Percentiles rank a stretch among this genome's conserved stretches.
phyloP scores from a whole-genome alignment of 2,329 filamentous ascomycete species.

The Samsoniella hepiali region DNA sequence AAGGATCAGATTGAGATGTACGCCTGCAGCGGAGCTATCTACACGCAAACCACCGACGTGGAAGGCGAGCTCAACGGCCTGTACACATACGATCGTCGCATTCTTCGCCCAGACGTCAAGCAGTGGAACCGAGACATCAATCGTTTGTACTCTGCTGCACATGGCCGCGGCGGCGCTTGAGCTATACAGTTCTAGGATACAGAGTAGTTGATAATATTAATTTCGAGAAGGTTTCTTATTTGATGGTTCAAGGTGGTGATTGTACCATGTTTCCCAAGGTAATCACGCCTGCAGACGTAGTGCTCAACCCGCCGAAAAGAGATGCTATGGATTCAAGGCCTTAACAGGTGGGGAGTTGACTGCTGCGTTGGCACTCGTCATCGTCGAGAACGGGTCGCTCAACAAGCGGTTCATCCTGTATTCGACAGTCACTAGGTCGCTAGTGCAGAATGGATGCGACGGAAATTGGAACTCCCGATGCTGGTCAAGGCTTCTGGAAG shows the following conservation, averaged over 20 bases:
- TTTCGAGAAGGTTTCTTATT: too few relatives aligned
- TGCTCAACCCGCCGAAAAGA: too few relatives aligned
- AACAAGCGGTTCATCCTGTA: background rate
- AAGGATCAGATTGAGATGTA: slow-evolving; percentile 58
- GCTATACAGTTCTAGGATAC: background rate
- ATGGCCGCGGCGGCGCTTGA: slow-evolving; percentile 23
- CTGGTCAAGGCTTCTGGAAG: slow-evolving; percentile 2
- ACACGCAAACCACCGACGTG: slow-evolving; percentile 72
- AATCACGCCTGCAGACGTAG: too few relatives aligned
- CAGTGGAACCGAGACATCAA: slow-evolving; percentile 61
- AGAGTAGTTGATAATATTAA: background rate
- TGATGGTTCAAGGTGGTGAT: too few relatives aligned
- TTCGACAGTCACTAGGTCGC: background rate
- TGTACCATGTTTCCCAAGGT: too few relatives aligned
- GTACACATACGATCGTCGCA: slow-evolving; percentile 63
- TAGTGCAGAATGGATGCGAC: background rate
- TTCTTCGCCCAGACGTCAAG: slow-evolving; percentile 52
- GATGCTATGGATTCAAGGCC: too few relatives aligned
- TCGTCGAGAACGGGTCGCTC: background rate
- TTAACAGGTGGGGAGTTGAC: too few relatives aligned
- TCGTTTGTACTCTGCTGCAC: slow-evolving; percentile 56
- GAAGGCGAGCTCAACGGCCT: slow-evolving; percentile 73
- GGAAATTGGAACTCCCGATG: background rate
- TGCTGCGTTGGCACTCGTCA: too few relatives aligned
- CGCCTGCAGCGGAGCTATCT: slow-evolving; percentile 65